Evolutionary conservation across 352 stramenopile species (phyloP).

Genomic region (Phytopythium kandeliae): DNA sequence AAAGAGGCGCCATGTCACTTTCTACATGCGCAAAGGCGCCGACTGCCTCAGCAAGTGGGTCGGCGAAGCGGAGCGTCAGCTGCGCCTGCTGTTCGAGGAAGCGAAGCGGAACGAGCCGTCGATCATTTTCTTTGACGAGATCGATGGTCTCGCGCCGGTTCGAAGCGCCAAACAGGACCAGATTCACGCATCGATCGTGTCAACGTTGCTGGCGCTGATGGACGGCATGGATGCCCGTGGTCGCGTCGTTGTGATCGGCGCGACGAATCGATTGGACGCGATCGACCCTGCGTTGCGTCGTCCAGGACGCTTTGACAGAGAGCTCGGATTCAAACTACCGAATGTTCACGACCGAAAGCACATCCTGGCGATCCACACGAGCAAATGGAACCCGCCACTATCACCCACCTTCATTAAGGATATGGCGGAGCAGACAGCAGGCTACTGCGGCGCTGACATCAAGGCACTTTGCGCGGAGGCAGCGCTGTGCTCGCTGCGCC

Average conservation of each 20-base stretch:
- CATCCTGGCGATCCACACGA: constrained; percentile 88
- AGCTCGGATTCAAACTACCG: constrained; percentile 88
- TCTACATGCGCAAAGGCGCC: constrained; percentile 93
- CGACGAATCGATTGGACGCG: constrained; percentile 95
- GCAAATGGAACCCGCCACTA: constrained; percentile 79
- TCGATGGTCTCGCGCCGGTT: constrained; percentile 89
- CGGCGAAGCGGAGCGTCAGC: constrained; percentile 87
- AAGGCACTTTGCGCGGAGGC: constrained; percentile 90
- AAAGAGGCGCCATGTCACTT: constrained; percentile 71
- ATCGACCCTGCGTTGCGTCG: constrained; percentile 95
- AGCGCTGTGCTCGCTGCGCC: constrained; percentile 81
- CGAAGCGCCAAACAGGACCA: constrained; percentile 92
- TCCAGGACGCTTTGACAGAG: constrained; percentile 91
- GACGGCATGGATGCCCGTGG: constrained; percentile 83
- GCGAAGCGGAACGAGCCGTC: constrained; percentile 86
- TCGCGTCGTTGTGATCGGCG: constrained; percentile 96
- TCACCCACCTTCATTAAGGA: constrained; percentile 54
- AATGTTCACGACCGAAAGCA: constrained; percentile 71
- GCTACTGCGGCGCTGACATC: constrained; percentile 90
- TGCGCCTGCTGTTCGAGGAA: constrained; percentile 90
- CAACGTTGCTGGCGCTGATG: constrained; percentile 91
- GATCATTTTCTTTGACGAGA: constrained; percentile 96
- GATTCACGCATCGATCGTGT: constrained; percentile 92
- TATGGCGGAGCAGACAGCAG: constrained; percentile 77
- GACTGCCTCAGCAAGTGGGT: constrained; percentile 92